Evolutionary conservation across 495 filamentous ascomycete genomes (phyloP), one percentile per base, ranked within the genome.

Genomic region (Aspergillus haitiensis): DNA sequence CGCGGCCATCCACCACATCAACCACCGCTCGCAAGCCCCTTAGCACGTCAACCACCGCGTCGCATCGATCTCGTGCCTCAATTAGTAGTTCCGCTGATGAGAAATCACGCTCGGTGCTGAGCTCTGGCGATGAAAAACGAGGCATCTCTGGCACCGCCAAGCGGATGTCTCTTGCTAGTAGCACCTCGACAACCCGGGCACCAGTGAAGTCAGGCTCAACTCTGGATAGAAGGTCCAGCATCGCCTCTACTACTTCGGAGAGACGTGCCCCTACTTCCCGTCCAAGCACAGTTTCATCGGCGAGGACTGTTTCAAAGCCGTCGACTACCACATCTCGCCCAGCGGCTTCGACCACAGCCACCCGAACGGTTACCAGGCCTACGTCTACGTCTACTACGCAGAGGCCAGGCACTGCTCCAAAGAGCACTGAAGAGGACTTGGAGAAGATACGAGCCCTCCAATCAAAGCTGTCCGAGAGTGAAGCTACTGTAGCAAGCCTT

Each of bases 41-140:
- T 59, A 70, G 72, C 60, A 71, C 67, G 13, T 72, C 77, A 5
- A 77, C 75, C 9, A 70, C 73, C 18, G 68, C 76, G 35, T 73
- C 74, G 31, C 78, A 81, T 42, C 72, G 76, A 12, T 77, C 78
- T 35, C 75, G 75, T 6, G 70, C 72, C 6, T 81, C 78, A 6
- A 64, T 79, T 48, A 77, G 75, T 60, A 79, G 78, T 64, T 79
- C 76, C n/a, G 76, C 76, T 6, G 78, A 81, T 59, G 78, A 81
- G 58, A 81, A 77, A 58, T 61, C 74, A 34, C 70, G 72, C 5
- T 78, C 74, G 13, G 62, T 77, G 53, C 70, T 72, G 12, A 80
- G 75, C 59, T 81, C 78, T 8, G 75, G 76, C 33, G 78, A 81
- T 58, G 78, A 81, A 55, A 77, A 70, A 61, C 72, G 69, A 32